Evolutionary conservation across 805 yeast species (phyloP).

Genomic region (Zygotorulaspora florentina): DNA sequence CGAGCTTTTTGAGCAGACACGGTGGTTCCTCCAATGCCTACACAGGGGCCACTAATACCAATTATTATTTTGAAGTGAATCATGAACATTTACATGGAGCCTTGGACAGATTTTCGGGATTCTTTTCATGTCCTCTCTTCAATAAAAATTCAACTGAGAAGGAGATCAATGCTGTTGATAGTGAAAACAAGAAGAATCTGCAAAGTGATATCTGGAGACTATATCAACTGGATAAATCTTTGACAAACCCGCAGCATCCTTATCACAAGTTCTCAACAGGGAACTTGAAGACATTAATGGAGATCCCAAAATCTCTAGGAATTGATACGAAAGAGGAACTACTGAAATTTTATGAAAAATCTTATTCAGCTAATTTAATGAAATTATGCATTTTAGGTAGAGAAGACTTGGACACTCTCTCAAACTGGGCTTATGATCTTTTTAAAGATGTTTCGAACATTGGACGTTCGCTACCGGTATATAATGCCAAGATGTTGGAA

Average conservation of each 20-base stretch:
- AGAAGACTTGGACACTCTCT: slow-evolving; percentile 67
- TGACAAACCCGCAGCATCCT: slow-evolving; percentile 75
- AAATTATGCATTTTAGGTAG: slow-evolving; percentile 79
- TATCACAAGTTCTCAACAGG: slow-evolving; percentile 89
- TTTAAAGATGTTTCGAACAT: slow-evolving; percentile 60
- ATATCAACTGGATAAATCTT: slow-evolving; percentile 74
- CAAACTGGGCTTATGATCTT: slow-evolving; percentile 62
- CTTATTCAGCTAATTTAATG: slow-evolving; percentile 87
- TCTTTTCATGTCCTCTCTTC: slow-evolving; percentile 83
- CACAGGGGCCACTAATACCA: slow-evolving; percentile 84
- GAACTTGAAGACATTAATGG: slow-evolving; percentile 68
- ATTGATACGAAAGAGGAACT: slow-evolving; percentile 77
- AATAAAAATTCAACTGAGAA: slow-evolving; percentile 72
- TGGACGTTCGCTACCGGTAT: slow-evolving; percentile 29
- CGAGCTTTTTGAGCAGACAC: slow-evolving; percentile 72
- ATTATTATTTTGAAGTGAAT: slow-evolving; percentile 82
- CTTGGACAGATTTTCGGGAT: slow-evolving; percentile 87
- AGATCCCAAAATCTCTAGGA: slow-evolving; percentile 54
- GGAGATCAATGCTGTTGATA: slow-evolving; percentile 91
- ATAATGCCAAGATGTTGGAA: slow-evolving; percentile 45
- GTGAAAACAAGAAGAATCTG: slow-evolving; percentile 90
- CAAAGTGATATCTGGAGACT: slow-evolving; percentile 89
- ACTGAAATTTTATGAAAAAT: slow-evolving; percentile 63
- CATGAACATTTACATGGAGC: slow-evolving; percentile 79
- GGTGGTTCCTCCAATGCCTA: slow-evolving; percentile 91